Conservation (phyloP, 495 filamentous ascomycete genomes). For the Penicillium waksmanii region DNA sequence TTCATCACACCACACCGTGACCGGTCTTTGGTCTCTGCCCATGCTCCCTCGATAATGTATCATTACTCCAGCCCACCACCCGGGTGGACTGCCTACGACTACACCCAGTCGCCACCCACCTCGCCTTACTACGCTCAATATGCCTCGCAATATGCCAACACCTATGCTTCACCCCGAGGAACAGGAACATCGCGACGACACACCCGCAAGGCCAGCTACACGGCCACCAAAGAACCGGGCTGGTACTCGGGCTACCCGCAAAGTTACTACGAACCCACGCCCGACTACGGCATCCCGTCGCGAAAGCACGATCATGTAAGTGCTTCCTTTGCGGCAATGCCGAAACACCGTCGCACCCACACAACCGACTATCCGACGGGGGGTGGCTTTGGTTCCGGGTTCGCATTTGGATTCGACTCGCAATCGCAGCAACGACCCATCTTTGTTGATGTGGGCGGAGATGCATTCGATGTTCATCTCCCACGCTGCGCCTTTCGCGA, state of each 20-base stretch:
- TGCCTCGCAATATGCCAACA: conserved; percentile 46
- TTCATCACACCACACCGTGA: background rate
- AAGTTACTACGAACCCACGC: conserved; percentile 48
- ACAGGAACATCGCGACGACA: conserved; percentile 43
- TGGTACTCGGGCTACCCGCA: conserved; percentile 46
- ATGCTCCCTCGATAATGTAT: conserved; percentile 55
- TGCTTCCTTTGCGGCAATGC: conserved; percentile 52
- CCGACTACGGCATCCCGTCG: conserved; percentile 53
- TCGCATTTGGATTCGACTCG: conserved; percentile 32
- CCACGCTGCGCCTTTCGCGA: conserved; percentile 40
- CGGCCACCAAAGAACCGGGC: conserved; percentile 43
- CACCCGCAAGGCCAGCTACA: conserved; percentile 52
- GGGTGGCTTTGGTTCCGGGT: conserved; percentile 45
- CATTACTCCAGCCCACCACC: conserved; percentile 53
- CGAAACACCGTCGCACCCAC: conserved; percentile 43
- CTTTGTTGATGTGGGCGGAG: conserved; percentile 59
- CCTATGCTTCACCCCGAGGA: conserved; percentile 43
- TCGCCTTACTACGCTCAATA: conserved; percentile 55
- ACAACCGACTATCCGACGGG: conserved; percentile 44
- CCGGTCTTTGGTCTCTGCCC: conserved; percentile 17
- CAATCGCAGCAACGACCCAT: conserved; percentile 55
- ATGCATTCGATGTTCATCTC: conserved; percentile 51
- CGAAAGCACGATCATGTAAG: conserved; percentile 63
- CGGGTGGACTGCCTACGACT: conserved; percentile 55
- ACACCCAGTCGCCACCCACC: conserved; percentile 53